phyloP scores from a whole-genome alignment of 345 rosid genomes.

The Ceriops tagal region DNA sequence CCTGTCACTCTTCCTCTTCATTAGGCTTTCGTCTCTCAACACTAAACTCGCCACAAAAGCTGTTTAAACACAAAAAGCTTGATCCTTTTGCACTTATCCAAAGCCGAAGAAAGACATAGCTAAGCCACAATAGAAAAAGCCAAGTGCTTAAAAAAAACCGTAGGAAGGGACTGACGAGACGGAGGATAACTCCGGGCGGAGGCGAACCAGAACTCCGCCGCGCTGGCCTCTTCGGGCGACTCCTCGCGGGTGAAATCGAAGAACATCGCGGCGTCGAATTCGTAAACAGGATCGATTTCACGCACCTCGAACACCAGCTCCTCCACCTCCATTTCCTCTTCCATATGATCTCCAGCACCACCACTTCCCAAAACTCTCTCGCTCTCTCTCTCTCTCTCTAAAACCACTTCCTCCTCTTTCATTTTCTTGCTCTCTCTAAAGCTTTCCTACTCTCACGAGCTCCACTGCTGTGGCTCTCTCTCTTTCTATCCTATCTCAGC shows the following conservation, averaged over 20 bases:
- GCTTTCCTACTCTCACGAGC: constrained; percentile 18
- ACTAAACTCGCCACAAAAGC: constrained; percentile 56
- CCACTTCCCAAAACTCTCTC: neutral
- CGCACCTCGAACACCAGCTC: constrained; percentile 64
- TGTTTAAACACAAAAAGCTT: constrained; percentile 17
- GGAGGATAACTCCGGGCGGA: constrained; percentile 68
- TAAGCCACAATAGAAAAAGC: neutral
- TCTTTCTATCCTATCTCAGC: constrained; percentile 10
- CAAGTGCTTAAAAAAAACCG: neutral
- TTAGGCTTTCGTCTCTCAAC: constrained; percentile 39
- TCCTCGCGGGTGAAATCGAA: constrained; percentile 77
- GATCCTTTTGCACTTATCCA: neutral
- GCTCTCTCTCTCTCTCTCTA: neutral
- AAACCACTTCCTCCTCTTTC: too few species aligned
- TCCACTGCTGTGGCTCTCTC: neutral
- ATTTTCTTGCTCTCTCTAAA: constrained; percentile 19
- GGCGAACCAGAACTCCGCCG: constrained; percentile 75
- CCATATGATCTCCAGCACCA: neutral
- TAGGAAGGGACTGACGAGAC: constrained; percentile 62
- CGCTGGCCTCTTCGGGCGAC: constrained; percentile 49
- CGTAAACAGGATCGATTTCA: constrained; percentile 78
- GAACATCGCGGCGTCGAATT: constrained; percentile 81
- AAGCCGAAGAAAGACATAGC: neutral
- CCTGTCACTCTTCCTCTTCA: constrained; percentile 34
- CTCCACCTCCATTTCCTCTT: constrained; percentile 47